phyloP scores from a whole-genome alignment of 2,329 filamentous ascomycete species.

The Fusarium sp. region DNA sequence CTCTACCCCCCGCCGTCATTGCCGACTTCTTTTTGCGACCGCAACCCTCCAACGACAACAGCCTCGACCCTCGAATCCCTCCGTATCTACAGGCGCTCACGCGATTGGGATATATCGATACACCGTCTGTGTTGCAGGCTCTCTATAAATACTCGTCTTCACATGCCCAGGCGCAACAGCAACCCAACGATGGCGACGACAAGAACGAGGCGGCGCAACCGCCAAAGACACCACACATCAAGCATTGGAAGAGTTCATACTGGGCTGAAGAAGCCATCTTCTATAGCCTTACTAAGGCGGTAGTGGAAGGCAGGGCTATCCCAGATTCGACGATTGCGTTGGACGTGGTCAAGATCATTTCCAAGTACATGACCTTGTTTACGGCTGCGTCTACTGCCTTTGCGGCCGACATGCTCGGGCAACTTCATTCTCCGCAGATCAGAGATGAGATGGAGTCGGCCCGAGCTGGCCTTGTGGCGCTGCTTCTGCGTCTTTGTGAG shows the following conservation, averaged over 20 bases:
- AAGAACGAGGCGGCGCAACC: constrained; percentile 39
- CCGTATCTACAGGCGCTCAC: constrained; percentile 70
- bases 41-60: constrained; percentile 58
- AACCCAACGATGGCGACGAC: constrained; percentile 25
- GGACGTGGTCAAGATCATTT: constrained; percentile 62
- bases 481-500: constrained; percentile 72
- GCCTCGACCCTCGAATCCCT: constrained; percentile 69
- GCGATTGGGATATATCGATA: constrained; percentile 63
- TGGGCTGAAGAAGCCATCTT: constrained; percentile 89
- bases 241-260: constrained; percentile 69
- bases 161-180: constrained; percentile 50
- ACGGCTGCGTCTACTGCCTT: constrained; percentile 63
- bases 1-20: constrained; percentile 62
- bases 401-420: constrained; percentile 60
- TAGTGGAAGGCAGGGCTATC: constrained; percentile 69
- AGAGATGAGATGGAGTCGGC: constrained; percentile 71
- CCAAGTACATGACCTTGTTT: constrained; percentile 71
- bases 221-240: constrained; percentile 23
- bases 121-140: constrained; percentile 65
- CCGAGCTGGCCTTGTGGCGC: constrained; percentile 72
- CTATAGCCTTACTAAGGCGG: constrained; percentile 90
- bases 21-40: constrained; percentile 72
- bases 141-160: constrained; percentile 69
- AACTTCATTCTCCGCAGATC: constrained; percentile 57
- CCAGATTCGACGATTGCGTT: constrained; percentile 61